phyloP scores from a whole-genome alignment of 2,329 filamentous ascomycete genomes.

The Aspergillus novofumigatus region DNA sequence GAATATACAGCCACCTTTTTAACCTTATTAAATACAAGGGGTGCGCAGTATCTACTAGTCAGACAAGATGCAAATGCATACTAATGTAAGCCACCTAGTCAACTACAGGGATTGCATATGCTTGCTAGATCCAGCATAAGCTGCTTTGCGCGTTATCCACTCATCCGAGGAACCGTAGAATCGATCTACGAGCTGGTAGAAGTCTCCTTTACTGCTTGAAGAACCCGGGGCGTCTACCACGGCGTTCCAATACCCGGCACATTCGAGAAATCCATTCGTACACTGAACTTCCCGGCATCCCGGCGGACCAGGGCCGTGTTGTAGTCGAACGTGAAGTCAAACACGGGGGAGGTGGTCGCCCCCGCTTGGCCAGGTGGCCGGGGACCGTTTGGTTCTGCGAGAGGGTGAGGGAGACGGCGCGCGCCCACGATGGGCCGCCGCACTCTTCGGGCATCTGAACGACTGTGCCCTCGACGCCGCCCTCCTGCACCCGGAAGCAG shows the following conservation, averaged over 20 bases:
- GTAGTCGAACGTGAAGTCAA: constrained; percentile 42
- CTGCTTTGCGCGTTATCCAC: too few species aligned
- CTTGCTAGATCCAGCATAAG: too few species aligned
- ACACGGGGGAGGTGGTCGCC: constrained; percentile 17
- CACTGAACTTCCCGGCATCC: constrained; percentile 27
- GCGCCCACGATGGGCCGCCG: constrained; percentile 39
- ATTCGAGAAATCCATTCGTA: constrained; percentile 42
- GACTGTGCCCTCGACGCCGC: constrained; percentile 38
- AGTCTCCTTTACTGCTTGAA: constrained; percentile 27
- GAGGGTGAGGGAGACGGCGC: constrained; percentile 29
- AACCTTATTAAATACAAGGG: too few species aligned
- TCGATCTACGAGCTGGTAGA: constrained; percentile 5
- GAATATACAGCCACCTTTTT: too few species aligned
- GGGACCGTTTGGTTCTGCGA: constrained; percentile 20
- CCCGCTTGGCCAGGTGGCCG: constrained; percentile 15
- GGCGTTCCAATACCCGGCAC: constrained; percentile 35
- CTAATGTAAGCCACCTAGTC: too few species aligned
- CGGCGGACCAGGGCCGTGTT: constrained; percentile 33
- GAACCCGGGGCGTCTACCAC: constrained; percentile 17
- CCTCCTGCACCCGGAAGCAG: not conserved
- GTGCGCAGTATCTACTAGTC: too few species aligned
- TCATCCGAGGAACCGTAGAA: not conserved
- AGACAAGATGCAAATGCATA: too few species aligned
- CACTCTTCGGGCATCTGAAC: constrained; percentile 41
- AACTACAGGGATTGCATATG: too few species aligned